These are phyloP conservation scores for Aaosphaeria arxii DNA, from an alignment of 2,329 filamentous ascomycete species.

Conservation along the genomic window DNA sequence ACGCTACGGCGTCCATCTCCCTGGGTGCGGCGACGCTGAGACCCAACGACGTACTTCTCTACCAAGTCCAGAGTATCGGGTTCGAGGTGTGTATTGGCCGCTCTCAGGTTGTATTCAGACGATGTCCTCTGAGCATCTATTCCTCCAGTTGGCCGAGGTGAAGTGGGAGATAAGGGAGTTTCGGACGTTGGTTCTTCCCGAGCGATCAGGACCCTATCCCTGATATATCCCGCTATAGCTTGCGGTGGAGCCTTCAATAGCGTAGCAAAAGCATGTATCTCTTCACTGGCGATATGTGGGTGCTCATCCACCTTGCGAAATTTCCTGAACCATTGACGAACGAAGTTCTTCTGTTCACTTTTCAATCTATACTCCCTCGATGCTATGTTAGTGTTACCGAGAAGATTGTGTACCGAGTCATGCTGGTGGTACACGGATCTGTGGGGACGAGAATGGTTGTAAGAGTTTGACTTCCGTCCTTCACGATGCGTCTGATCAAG, in stretches of 20 bases:
- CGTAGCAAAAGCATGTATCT: conserved; percentile 12
- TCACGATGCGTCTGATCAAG: not conserved
- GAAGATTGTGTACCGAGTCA: not conserved
- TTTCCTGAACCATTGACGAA: conserved; percentile 11
- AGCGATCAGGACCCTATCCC: conserved; percentile 3
- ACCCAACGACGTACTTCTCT: conserved; percentile 15
- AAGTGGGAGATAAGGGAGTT: not conserved
- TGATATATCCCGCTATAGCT: conserved; percentile 12
- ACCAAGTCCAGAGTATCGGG: conserved; percentile 10
- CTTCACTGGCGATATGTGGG: conserved; percentile 2
- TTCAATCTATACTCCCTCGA: conserved; percentile 1
- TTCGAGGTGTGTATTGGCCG: conserved; percentile 12
- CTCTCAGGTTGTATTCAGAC: not conserved
- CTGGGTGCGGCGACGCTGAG: conserved; percentile 10
- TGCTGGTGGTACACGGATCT: not conserved
- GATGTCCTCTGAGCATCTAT: not conserved
- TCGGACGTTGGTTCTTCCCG: not conserved
- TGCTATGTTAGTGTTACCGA: not conserved
- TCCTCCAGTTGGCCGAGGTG: not conserved
- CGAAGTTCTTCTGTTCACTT: conserved; percentile 11
- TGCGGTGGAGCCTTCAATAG: conserved; percentile 8
- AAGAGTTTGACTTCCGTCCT: not conserved
- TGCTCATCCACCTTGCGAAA: conserved; percentile 4
- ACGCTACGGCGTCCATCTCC: conserved; percentile 20
- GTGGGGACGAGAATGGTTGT: not conserved